Evolutionary conservation across 257 asterid genomes (phyloP).

Genomic region (Misopates orontium): DNA sequence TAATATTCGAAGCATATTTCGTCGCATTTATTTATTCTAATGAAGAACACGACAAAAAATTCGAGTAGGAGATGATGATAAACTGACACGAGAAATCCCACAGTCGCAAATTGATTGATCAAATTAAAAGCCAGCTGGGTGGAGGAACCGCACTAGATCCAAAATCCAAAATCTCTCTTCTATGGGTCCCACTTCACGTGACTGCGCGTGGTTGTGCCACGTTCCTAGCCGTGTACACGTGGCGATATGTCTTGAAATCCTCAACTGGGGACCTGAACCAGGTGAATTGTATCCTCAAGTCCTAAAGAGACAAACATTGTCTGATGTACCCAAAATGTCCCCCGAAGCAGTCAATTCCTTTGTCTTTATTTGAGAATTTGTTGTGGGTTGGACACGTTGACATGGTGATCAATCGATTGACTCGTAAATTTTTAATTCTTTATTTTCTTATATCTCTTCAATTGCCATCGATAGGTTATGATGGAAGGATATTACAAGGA

Average conservation of each 20-base stretch:
- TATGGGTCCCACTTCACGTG: conserved; percentile 45
- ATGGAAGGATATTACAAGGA: background rate
- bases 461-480: no score
- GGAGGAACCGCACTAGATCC: background rate
- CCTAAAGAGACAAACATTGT: conserved; percentile 18
- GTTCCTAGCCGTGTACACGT: conserved; percentile 32
- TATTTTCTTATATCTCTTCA: no score
- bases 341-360: background rate
- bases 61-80: background rate
- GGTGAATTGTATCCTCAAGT: conserved; percentile 21
- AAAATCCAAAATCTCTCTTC: conserved; percentile 14
- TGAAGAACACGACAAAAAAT: background rate
- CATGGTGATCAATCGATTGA: background rate
- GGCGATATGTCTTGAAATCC: conserved; percentile 14
- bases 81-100: conserved; percentile 15
- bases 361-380: background rate
- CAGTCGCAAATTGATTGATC: background rate
- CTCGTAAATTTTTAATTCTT: background rate
- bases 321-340: conserved; percentile 30
- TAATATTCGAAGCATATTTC: background rate
- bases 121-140: conserved; percentile 5
- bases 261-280: conserved; percentile 36
- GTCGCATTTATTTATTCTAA: no score
- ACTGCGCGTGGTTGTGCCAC: conserved; percentile 15
- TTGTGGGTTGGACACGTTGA: background rate